Evolutionary conservation across 352 stramenopile species (phyloP).

Genomic region (Pseudoperonospora humuli): DNA sequence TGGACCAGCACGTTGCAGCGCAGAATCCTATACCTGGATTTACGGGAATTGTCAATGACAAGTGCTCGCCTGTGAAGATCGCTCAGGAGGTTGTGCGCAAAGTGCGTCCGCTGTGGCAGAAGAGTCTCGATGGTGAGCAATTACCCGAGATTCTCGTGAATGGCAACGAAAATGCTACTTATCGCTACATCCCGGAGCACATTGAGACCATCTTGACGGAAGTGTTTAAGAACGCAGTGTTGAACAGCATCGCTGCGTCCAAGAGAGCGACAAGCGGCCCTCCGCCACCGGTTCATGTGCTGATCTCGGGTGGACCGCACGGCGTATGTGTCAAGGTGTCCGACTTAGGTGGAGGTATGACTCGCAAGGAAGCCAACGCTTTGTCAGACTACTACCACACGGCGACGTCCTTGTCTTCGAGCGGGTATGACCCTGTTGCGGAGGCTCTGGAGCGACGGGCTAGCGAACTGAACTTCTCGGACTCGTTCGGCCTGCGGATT

Average conservation of each 20-base stretch:
- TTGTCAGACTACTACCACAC: slow-evolving; percentile 58
- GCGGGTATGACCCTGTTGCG: slow-evolving; percentile 60
- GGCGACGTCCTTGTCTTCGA: slow-evolving; percentile 9
- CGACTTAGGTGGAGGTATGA: slow-evolving; percentile 67
- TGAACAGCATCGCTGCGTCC: slow-evolving; percentile 51
- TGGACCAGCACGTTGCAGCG: slow-evolving; percentile 69
- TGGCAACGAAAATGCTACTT: slow-evolving; percentile 47
- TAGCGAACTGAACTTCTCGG: slow-evolving; percentile 54
- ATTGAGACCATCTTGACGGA: slow-evolving; percentile 78
- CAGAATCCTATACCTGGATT: slow-evolving; percentile 50
- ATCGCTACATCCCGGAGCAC: slow-evolving; percentile 76
- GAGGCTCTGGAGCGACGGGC: slow-evolving; percentile 61
- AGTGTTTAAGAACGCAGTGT: slow-evolving; percentile 72
- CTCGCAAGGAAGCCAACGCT: slow-evolving; percentile 58
- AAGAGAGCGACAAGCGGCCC: slow-evolving; percentile 16
- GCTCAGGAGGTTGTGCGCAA: slow-evolving; percentile 45
- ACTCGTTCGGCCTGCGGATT: slow-evolving; percentile 88
- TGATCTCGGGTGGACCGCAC: slow-evolving; percentile 55
- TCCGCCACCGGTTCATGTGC: slow-evolving; percentile 48
- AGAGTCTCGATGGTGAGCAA: slow-evolving; percentile 34
- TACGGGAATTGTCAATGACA: slow-evolving; percentile 54
- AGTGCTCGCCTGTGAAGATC: slow-evolving; percentile 63
- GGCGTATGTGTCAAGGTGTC: slow-evolving; percentile 80
- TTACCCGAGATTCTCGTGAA: slow-evolving; percentile 52
- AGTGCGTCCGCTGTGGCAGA: slow-evolving; percentile 47